Conservation (phyloP, 176 grass and related monocot genomes). For the Thalia dealbata region DNA sequence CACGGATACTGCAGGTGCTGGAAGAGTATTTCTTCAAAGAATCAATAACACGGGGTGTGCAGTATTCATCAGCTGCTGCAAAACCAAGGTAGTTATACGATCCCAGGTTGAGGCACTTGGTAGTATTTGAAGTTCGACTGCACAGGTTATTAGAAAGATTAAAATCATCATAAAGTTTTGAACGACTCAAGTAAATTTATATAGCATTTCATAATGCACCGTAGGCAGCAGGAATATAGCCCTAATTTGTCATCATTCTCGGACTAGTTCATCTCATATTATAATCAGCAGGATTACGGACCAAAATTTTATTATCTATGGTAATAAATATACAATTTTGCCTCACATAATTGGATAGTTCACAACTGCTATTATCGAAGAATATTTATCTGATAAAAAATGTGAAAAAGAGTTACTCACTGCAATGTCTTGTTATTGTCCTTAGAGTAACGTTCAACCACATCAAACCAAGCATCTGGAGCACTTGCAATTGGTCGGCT, state of each 20-base stretch:
- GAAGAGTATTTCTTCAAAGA: conserved; percentile 67
- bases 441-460: conserved; percentile 61
- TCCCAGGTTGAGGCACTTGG: conserved; percentile 67
- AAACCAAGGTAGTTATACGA: conserved; percentile 94
- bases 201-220: not conserved
- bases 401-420: conserved; percentile 22
- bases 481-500: conserved; percentile 65
- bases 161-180: not conserved
- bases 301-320: not conserved
- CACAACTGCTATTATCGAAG: not conserved
- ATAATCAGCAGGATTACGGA: not conserved
- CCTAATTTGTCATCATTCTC: not conserved
- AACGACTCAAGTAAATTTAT: not conserved
- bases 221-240: not conserved
- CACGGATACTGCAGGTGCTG: conserved; percentile 65
- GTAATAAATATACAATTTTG: not conserved
- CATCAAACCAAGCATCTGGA: conserved; percentile 78
- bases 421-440: conserved; percentile 68
- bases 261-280: not conserved
- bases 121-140: conserved; percentile 48
- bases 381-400: not conserved
- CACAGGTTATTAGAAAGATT: not conserved
- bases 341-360: not conserved
- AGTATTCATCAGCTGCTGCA: conserved; percentile 88
- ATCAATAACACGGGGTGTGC: conserved; percentile 64